phyloP scores from a whole-genome alignment of 176 grass and related monocot genomes.

The Cymbopogon citratus region DNA sequence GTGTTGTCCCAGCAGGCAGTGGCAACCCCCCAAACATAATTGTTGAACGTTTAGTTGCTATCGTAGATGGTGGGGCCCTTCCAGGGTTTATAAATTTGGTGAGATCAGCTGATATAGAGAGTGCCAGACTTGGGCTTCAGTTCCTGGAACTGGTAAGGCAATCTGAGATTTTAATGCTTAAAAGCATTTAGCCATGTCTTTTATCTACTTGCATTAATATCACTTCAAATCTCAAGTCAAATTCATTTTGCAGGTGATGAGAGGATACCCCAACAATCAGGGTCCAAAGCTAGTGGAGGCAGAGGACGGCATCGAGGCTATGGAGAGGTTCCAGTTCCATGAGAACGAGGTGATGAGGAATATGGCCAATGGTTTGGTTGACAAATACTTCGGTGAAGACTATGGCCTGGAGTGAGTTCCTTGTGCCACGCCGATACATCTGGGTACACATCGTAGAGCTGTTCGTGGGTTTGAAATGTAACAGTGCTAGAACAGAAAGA shows the following conservation, averaged over 20 bases:
- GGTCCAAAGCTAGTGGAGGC: constrained; percentile 76
- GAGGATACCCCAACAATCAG: constrained; percentile 70
- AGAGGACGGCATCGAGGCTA: constrained; percentile 83
- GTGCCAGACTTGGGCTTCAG: constrained; percentile 80
- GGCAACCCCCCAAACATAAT: constrained; percentile 51
- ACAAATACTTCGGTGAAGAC: constrained; percentile 86
- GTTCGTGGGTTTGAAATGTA: not conserved
- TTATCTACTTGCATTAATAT: not conserved
- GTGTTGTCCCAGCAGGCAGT: constrained; percentile 59
- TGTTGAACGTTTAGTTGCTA: constrained; percentile 45
- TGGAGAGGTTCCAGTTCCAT: constrained; percentile 98
- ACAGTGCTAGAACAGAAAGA: not conserved
- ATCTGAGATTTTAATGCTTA: not conserved
- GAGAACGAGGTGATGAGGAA: constrained; percentile 89
- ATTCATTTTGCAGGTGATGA: constrained; percentile 69
- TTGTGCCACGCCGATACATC: not conserved
- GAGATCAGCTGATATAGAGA: constrained; percentile 81
- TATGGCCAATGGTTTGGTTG: constrained; percentile 84
- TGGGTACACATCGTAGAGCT: not conserved
- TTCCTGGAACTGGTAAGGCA: constrained; percentile 80
- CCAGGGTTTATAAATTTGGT: constrained; percentile 76
- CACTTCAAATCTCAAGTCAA: not conserved
- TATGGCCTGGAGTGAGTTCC: constrained; percentile 64
- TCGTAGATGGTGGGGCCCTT: constrained; percentile 70
- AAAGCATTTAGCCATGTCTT: not conserved